Percentiles rank a stretch among this genome's conserved stretches.
These are phyloP conservation scores for Tetrapisispora phaffii DNA, from an alignment of 805 yeast genomes.

Conservation along the genomic window DNA sequence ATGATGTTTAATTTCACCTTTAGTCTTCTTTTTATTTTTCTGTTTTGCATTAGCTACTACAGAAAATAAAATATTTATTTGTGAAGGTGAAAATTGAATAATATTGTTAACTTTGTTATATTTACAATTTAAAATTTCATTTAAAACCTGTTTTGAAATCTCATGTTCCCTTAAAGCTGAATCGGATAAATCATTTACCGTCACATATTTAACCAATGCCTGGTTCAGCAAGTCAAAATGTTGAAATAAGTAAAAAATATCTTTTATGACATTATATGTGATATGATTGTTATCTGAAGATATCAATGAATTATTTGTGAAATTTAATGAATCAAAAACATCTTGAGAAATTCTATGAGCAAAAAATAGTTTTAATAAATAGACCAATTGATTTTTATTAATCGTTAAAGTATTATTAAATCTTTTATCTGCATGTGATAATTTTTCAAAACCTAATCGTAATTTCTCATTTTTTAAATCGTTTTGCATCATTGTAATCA, in stretches of 20 bases:
- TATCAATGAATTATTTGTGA: slow-evolving; percentile 21
- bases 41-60: slow-evolving; percentile 30
- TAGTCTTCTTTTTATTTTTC: slow-evolving; percentile 9
- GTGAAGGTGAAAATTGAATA: slow-evolving; percentile 34
- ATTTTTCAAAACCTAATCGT: slow-evolving; percentile 24
- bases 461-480: slow-evolving; percentile 33
- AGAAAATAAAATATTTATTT: slow-evolving; percentile 32
- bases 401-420: slow-evolving; percentile 23
- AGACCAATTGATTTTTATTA: slow-evolving; percentile 30
- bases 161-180: slow-evolving; percentile 22
- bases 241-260: slow-evolving; percentile 31
- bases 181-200: slow-evolving; percentile 21
- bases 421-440: slow-evolving; percentile 24
- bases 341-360: slow-evolving; percentile 33
- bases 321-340: slow-evolving; percentile 28
- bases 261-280: slow-evolving; percentile 31
- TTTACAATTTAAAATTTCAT: slow-evolving; percentile 29
- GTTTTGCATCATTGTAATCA: slow-evolving; percentile 34
- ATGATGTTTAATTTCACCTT: slow-evolving; percentile 8
- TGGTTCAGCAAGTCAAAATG: slow-evolving; percentile 35
- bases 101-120: slow-evolving; percentile 35
- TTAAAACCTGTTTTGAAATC: slow-evolving; percentile 31
- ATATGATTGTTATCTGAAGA: slow-evolving; percentile 27
- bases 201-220: slow-evolving; percentile 29
- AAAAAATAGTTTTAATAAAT: slow-evolving; percentile 28